Evolutionary conservation across 2,329 filamentous ascomycete species (phyloP).

Genomic region (Scolecobasidium constrictum): DNA sequence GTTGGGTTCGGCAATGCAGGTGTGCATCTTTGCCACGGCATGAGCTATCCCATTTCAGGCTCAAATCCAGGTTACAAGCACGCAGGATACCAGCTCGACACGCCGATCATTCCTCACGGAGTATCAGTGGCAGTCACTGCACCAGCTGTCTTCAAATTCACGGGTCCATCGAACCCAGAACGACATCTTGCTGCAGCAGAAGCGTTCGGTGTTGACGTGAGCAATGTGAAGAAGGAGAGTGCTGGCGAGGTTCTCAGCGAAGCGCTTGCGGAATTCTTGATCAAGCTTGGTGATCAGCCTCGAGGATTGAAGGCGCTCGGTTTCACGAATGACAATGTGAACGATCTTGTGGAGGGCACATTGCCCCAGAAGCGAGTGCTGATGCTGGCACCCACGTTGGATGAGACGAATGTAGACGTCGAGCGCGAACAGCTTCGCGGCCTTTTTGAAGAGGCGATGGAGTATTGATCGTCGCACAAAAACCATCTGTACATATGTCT

Average conservation of each 20-base stretch:
- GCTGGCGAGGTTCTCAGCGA: conserved; percentile 83
- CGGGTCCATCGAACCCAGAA: conserved; percentile 80
- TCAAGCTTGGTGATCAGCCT: conserved; percentile 80
- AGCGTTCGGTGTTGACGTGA: conserved; percentile 80
- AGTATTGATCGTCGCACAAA: conserved; percentile 18
- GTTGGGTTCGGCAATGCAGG: conserved; percentile 97
- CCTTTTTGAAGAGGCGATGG: conserved; percentile 38
- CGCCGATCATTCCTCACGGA: conserved; percentile 85
- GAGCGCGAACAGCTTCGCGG: conserved; percentile 37
- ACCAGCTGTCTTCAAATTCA: conserved; percentile 90
- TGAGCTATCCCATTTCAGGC: conserved; percentile 95
- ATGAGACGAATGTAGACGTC: conserved; percentile 32
- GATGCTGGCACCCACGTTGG: conserved; percentile 77
- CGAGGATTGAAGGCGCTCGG: conserved; percentile 74
- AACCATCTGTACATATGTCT: background rate
- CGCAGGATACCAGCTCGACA: conserved; percentile 65
- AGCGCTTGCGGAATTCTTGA: conserved; percentile 70
- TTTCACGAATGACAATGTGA: conserved; percentile 65
- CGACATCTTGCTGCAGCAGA: conserved; percentile 84
- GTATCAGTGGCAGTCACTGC: conserved; percentile 91
- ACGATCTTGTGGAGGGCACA: conserved; percentile 82
- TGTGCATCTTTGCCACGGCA: conserved; percentile 81
- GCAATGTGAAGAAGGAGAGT: conserved; percentile 75
- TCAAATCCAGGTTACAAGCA: conserved; percentile 91
- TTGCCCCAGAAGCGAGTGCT: conserved; percentile 84